Base-by-base conservation (phyloP, 345 rosid species). In the Populus davidiana region DNA sequence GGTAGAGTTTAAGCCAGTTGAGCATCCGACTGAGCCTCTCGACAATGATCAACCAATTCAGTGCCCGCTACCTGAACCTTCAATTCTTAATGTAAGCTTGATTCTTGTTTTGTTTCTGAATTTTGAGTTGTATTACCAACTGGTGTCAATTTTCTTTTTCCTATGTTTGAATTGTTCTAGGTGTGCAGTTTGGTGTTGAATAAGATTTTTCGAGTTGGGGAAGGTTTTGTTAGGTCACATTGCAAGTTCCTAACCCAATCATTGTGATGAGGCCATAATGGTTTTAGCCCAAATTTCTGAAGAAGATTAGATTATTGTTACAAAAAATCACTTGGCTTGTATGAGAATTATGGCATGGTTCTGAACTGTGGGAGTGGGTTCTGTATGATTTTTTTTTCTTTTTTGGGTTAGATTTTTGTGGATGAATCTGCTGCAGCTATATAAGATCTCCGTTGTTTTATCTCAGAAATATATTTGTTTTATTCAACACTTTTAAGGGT, bases 1-100 rank as follows among this genome's bases (percentile, higher is more conserved):
- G 0, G 88, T 87, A 2, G 96, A 95, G 79, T 93, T 95, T 83
- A 95, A 92, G 89, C 99, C 98, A 0, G 94, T 95, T 7, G 99
- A 95, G 84, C 98, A 90, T 83, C 99, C 99, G 0, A 82, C 80
- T 0, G 99, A 93, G 89, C 99, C 99, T 74, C 77, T 86, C n/a
- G 89, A 93, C 80, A 90, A 82, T 54, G 97, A 90, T 81, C 86
- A 50, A 77, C 96, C 99, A 1, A 90, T 95, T 75, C 94, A 91
- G 49, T 95, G 99, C 83, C 99, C 97, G 5, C 71, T 87, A 8
- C 94, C 99, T 0, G 99, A 95, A 80, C 98, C 94, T 75, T 95
- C 98, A 31, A 93, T 95, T 83, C 91, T 95, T 31, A 91, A 95
- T 83, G 99, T 95, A 86, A 84, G 87, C 75, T 67, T 62, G 27